Evolutionary conservation across 2,329 filamentous ascomycete species (phyloP), one percentile per base, ranked within the genome.

Genomic region (Fusarium veterinarium): DNA sequence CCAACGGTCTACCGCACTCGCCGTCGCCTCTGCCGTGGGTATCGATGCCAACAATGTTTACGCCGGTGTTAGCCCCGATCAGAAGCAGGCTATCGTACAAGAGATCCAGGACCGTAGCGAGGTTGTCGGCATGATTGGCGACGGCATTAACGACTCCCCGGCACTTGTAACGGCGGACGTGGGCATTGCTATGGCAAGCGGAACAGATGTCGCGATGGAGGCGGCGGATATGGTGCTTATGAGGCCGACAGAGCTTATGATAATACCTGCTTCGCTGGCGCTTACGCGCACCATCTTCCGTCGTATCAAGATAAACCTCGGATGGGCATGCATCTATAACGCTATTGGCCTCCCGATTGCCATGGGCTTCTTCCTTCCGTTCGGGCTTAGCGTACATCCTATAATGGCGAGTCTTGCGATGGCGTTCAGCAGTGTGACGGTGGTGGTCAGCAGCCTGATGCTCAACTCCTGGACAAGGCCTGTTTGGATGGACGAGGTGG

Each of bases 121-220:
- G 75, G 86, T 92, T 57, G 94, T 98, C 28, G 96, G 94, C 74
- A 99, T 99, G 96, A 95, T 98, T 14, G 95, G 96, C 60, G 96
- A 99, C 81, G 96, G 96, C 41, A 98, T 99, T 87, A 99, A 99
- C 82, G 96, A 99, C 84, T 97, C 95, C 0, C 96, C 96, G 0
- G 96, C 96, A 1, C 90, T 99, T 13, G 96, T 95, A 1, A 97
- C 95, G 1, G 95, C 96, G 12, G 91, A 97, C 75, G 91, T 98
- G 35, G 96, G 96, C 72, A 97, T 99, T 74, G 95, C 95, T 64
- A 94, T 99, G 82, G 89, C 94, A 9, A 95, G 92, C 13, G 96
- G 96, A 63, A 98, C 95, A 1, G 96, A 98, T 80, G 95, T 99
- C 3, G 96, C 96, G 49, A 97, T 99, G 91, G 96, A 98, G 83